phyloP scores from a whole-genome alignment of 441 rosid genomes.

The Populus trichocarpa region DNA sequence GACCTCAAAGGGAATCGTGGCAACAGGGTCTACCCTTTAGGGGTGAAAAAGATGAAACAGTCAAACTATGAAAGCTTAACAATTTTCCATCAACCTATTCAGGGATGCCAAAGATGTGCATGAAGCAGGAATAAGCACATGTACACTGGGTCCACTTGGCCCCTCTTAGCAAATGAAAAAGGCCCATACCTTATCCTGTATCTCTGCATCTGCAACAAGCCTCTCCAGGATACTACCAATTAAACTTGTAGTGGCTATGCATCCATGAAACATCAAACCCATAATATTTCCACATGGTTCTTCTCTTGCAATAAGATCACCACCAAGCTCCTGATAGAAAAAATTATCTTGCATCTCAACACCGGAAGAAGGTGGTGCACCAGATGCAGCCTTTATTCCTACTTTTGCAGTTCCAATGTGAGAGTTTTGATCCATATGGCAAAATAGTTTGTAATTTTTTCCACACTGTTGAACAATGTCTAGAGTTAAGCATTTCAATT shows the following conservation, averaged over 20 bases:
- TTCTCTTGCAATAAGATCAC: conserved; percentile 29
- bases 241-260: conserved; percentile 45
- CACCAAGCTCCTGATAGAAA: conserved; percentile 22
- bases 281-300: conserved; percentile 49
- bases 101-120: conserved; percentile 1
- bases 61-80: neutral
- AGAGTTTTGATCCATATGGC: conserved; percentile 18
- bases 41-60: neutral
- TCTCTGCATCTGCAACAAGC: conserved; percentile 38
- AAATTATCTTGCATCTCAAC: conserved; percentile 17
- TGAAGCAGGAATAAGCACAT: neutral
- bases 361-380: conserved; percentile 22
- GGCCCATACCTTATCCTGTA: conserved; percentile 50
- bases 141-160: neutral
- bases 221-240: conserved; percentile 43
- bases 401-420: conserved; percentile 14
- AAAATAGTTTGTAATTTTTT: conserved; percentile 28
- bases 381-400: conserved; percentile 20
- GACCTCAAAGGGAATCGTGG: neutral
- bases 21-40: neutral
- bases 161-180: neutral
- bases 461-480: conserved; percentile 42
- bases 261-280: conserved; percentile 64
- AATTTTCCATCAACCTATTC: neutral
- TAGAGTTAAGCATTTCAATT: conserved; percentile 50